Conservation (phyloP, 177 flowering plant genomes). For the Vitis hybrid region DNA sequence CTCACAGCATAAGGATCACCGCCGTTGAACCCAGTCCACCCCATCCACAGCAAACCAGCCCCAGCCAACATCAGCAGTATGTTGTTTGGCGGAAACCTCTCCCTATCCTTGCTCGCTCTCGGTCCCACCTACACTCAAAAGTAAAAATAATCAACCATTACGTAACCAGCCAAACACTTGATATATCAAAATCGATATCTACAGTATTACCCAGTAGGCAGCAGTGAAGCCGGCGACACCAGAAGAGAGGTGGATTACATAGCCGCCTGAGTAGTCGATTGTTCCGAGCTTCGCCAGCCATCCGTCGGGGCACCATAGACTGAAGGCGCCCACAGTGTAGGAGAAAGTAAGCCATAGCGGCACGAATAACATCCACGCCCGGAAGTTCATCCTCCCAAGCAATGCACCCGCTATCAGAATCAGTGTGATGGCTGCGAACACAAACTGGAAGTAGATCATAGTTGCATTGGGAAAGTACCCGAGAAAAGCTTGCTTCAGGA, state of each 20-base stretch:
- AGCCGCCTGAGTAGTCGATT: conserved; percentile 51
- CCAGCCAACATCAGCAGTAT: conserved; percentile 48
- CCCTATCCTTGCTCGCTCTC: conserved; percentile 34
- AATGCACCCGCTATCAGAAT: conserved; percentile 41
- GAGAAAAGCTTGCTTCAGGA: conserved; percentile 18
- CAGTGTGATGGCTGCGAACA: conserved; percentile 45
- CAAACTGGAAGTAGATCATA: conserved; percentile 46
- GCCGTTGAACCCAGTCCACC: conserved; percentile 54
- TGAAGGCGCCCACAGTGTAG: conserved; percentile 37
- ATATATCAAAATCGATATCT: too few species aligned
- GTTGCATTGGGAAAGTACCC: conserved; percentile 38
- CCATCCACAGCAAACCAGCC: conserved; percentile 52
- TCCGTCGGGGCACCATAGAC: conserved; percentile 35
- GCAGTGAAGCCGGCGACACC: conserved; percentile 58
- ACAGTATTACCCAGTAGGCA: conserved; percentile 41
- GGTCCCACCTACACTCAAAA: conserved; percentile 38
- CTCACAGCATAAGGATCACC: conserved; percentile 41
- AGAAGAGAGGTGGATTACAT: conserved; percentile 38
- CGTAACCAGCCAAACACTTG: too few species aligned
- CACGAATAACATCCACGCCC: conserved; percentile 56
- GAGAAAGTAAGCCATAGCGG: conserved; percentile 48
- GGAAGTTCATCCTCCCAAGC: conserved; percentile 48
- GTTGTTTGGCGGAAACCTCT: conserved; percentile 52
- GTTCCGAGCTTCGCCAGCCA: conserved; percentile 33
- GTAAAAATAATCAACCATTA: too few species aligned